These are phyloP conservation scores for Nannochloropsis salina DNA, from an alignment of 108 stramenopile species.

Conservation along the genomic window DNA sequence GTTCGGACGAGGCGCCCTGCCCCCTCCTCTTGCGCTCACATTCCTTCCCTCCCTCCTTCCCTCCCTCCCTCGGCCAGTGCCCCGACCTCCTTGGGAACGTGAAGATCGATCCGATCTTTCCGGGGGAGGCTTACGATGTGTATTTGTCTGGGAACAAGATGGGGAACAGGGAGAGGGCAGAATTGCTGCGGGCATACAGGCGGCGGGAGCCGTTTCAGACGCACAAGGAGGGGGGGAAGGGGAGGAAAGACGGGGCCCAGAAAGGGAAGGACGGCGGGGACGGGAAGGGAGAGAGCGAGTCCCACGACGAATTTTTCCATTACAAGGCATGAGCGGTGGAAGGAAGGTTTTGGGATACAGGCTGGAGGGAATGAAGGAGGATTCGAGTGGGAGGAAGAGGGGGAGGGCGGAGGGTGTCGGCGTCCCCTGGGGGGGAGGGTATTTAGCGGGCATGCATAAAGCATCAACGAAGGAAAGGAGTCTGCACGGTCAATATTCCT, in stretches of 20 bases:
- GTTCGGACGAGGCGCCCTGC: not conserved
- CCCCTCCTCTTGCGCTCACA: not conserved
- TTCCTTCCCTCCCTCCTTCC: not conserved
- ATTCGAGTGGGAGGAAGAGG: constrained; percentile 36
- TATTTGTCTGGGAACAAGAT: not conserved
- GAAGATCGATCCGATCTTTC: not conserved
- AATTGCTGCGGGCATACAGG: not conserved
- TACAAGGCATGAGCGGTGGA: not conserved
- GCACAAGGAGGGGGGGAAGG: not conserved
- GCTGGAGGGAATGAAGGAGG: not conserved
- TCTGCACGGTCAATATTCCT: too few species aligned
- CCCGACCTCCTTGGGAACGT: not conserved
- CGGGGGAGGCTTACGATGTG: not conserved
- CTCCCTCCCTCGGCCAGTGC: not conserved
- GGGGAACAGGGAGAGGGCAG: not conserved
- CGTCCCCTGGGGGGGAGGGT: constrained; percentile 47
- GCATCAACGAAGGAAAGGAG: not conserved
- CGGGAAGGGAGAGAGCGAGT: not conserved
- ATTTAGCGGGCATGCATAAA: not conserved
- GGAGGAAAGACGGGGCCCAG: not conserved
- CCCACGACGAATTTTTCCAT: not conserved
- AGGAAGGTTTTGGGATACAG: too few species aligned
- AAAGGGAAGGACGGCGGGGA: not conserved
- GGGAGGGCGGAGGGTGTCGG: constrained; percentile 88
- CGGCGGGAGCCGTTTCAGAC: not conserved